A percentile compares a stretch with the other conserved stretches of the same genome.
These are phyloP conservation scores for Pseudogymnoascus sp. DNA, from an alignment of 2,329 filamentous ascomycete genomes.

Conservation along the genomic window DNA sequence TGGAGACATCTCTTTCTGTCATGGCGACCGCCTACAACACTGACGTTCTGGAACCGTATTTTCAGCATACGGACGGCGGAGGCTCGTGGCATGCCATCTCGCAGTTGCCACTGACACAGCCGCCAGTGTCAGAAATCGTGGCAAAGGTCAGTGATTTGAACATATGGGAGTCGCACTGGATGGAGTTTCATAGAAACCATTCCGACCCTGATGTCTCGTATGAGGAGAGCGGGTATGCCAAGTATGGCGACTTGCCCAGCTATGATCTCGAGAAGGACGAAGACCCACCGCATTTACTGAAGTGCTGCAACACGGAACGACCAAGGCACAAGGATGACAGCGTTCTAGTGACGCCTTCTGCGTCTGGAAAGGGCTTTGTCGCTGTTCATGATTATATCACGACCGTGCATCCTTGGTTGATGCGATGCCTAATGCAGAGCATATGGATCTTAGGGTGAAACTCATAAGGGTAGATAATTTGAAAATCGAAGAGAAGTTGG, in stretches of 20 bases:
- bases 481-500: neutral
- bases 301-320: neutral
- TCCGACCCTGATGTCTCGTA: neutral
- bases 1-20: neutral
- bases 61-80: neutral
- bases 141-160: neutral
- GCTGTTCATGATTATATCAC: constrained; percentile 22
- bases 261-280: neutral
- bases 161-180: neutral
- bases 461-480: neutral
- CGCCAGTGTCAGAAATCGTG: neutral
- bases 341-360: neutral
- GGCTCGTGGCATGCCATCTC: neutral
- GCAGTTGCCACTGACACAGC: neutral
- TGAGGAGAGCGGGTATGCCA: neutral
- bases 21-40: neutral
- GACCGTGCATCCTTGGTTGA: constrained; percentile 20
- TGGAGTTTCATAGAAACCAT: neutral
- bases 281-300: neutral
- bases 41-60: neutral
- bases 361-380: constrained; percentile 13
- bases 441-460: neutral
- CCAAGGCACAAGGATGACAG: neutral
- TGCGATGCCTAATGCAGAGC: constrained; percentile 6
- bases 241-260: neutral